phyloP scores from a whole-genome alignment of 2,329 filamentous ascomycete genomes.

The Cladosporium velox region DNA sequence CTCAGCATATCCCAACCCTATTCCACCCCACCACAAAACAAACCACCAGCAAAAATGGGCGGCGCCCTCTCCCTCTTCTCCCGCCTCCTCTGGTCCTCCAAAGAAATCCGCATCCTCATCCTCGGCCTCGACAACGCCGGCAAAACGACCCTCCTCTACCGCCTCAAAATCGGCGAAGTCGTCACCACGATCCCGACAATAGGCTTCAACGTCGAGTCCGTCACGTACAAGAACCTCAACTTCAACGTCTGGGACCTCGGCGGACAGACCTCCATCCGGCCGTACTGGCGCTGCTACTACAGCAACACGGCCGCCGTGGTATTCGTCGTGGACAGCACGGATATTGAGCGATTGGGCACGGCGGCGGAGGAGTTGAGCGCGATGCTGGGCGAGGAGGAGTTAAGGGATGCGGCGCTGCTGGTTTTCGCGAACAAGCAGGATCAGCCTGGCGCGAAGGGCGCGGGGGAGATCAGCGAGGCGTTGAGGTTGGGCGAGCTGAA shows the following conservation, averaged over 20 bases:
- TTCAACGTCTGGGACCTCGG: constrained; percentile 99
- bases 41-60: constrained; percentile 49
- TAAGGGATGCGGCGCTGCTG: constrained; percentile 85
- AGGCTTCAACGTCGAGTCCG: constrained; percentile 98
- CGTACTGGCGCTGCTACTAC: constrained; percentile 99
- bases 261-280: constrained; percentile 96
- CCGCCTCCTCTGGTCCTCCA: constrained; percentile 85
- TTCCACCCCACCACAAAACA: neutral
- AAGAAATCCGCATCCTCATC: constrained; percentile 88
- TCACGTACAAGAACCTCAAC: constrained; percentile 97
- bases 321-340: constrained; percentile 97
- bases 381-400: constrained; percentile 96
- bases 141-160: constrained; percentile 95
- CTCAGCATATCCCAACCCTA: neutral
- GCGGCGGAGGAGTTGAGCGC: constrained; percentile 89
- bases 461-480: constrained; percentile 94
- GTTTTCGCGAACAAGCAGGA: constrained; percentile 99
- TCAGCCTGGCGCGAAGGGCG: constrained; percentile 93
- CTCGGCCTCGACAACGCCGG: constrained; percentile 85
- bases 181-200: constrained; percentile 99
- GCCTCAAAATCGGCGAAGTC: constrained; percentile 95
- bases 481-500: constrained; percentile 85
- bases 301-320: constrained; percentile 97
- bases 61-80: constrained; percentile 60
- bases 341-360: constrained; percentile 91